Evolutionary conservation across 495 filamentous ascomycete genomes (phyloP), one percentile per base, ranked within the genome.

Genomic region (Hyaloscypha finlandica): DNA sequence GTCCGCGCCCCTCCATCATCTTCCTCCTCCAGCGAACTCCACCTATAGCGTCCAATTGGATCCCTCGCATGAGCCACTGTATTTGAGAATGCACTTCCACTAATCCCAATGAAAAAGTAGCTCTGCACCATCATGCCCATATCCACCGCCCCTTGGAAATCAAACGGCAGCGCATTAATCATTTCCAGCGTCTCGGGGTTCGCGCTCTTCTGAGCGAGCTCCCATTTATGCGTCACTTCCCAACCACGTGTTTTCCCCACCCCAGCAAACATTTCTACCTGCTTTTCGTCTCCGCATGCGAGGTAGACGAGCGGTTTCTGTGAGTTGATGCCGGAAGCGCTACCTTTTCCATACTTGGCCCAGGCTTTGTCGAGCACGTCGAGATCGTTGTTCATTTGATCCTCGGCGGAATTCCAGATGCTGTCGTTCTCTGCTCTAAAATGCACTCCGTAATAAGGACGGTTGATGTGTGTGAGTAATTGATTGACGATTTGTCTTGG

Each of bases 151-250:
- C 72, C 72, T 62, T 71, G 70, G 52, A 74, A 74, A 64, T 74
- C 72, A 61, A 74, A 74, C 31, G 72, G 42, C 25, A 74, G 59
- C 12, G 45, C 62, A 45, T 64, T 59, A 39, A 74, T 63, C 53
- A 63, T 69, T 33, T 63, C 42, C n/a, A 62, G 33, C 30, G 59
- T 66, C 14, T 60, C 54, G 14, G 59, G 48, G 16, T 14, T 48
- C 42, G 42, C 16, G 58, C 65, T 59, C 54, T 32, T 48, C 16
- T 62, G 29, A 5, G 61, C 57, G 1, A 74, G 51, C 19, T 42
- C 59, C 69, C 69, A 74, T 57, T 74, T 74, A 59, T 74, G 72
- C 56, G 67, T 70, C 16, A 74, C 72, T n/a, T 74, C 69, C 72
- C 72, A 74, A 9, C 72, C 72, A 8, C 68, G 45, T 59, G 51